These are phyloP conservation scores for Potentilla sterilis DNA, from an alignment of 306 rosid genomes.

Conservation along the genomic window DNA sequence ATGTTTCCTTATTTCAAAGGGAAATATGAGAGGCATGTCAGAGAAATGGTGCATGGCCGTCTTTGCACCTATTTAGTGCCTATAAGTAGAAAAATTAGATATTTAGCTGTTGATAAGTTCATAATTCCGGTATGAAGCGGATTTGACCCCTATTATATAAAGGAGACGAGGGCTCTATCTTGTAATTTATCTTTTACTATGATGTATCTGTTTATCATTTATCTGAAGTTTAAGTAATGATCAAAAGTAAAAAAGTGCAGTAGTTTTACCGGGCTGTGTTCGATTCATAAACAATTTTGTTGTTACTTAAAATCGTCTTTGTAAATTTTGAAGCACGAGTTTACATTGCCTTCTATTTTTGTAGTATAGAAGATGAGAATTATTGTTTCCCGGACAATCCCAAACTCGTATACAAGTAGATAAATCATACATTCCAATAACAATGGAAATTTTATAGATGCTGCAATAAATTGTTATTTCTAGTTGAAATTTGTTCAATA, in stretches of 20 bases:
- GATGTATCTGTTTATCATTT: neutral
- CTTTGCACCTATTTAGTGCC: neutral
- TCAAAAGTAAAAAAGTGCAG: no score
- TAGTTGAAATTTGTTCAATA: neutral
- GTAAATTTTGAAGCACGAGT: no score
- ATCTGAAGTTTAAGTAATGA: no score
- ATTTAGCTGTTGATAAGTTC: conserved; percentile 15
- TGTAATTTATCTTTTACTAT: conserved; percentile 6
- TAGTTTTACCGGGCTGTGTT: no score
- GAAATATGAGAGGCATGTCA: neutral
- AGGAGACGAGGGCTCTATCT: neutral
- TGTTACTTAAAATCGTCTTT: no score
- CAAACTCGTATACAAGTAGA: no score
- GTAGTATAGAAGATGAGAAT: no score
- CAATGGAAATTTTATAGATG: neutral
- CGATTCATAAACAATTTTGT: no score
- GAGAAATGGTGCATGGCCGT: conserved; percentile 2
- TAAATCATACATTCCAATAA: no score
- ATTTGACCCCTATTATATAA: conserved; percentile 1
- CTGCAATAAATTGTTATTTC: no score
- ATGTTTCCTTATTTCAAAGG: neutral
- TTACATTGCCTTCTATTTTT: no score
- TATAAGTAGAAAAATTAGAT: neutral
- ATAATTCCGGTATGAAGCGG: neutral
- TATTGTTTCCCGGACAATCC: no score